These are phyloP conservation scores for Geranomyces variabilis DNA, from an alignment of 192 early-diverging fungal genomes.

Conservation along the genomic window DNA sequence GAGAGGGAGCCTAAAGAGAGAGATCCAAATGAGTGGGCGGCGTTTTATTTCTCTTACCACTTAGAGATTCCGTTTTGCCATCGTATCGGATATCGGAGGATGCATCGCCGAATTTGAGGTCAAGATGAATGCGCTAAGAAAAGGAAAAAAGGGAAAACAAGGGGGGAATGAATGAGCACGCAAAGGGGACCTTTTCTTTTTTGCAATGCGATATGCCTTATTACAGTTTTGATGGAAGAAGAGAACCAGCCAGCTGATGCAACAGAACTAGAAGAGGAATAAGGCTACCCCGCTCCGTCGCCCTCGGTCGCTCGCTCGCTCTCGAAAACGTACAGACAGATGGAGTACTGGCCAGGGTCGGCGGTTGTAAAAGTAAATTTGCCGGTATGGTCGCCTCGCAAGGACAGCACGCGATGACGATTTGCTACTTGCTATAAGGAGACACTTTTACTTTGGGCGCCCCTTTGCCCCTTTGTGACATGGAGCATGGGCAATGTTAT, in stretches of 20 bases:
- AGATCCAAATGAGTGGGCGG: neutral
- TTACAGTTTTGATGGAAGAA: conserved; percentile 65
- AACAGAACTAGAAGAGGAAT: conserved; percentile 18
- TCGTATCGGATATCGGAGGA: conserved; percentile 53
- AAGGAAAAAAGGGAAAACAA: neutral
- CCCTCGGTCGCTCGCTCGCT: too few species aligned
- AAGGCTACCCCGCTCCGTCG: too few species aligned
- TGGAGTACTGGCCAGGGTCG: conserved; percentile 79
- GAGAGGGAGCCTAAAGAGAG: neutral
- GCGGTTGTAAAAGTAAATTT: conserved; percentile 91
- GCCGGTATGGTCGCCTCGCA: conserved; percentile 72
- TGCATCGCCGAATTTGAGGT: conserved; percentile 71
- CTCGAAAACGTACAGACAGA: conserved; percentile 69
- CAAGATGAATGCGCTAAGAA: conserved; percentile 55
- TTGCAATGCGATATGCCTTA: too few species aligned
- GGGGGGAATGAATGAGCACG: neutral
- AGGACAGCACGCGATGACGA: conserved; percentile 64
- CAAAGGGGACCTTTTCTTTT: neutral
- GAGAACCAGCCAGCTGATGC: conserved; percentile 74
- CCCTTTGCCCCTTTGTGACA: too few species aligned
- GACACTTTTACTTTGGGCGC: neutral
- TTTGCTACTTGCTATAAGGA: neutral
- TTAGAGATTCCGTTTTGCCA: conserved; percentile 46
- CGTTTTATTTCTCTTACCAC: conserved; percentile 25
- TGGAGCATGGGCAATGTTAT: neutral